phyloP scores from a whole-genome alignment of 78 protist genomes.

The Bigelowiella natans region DNA sequence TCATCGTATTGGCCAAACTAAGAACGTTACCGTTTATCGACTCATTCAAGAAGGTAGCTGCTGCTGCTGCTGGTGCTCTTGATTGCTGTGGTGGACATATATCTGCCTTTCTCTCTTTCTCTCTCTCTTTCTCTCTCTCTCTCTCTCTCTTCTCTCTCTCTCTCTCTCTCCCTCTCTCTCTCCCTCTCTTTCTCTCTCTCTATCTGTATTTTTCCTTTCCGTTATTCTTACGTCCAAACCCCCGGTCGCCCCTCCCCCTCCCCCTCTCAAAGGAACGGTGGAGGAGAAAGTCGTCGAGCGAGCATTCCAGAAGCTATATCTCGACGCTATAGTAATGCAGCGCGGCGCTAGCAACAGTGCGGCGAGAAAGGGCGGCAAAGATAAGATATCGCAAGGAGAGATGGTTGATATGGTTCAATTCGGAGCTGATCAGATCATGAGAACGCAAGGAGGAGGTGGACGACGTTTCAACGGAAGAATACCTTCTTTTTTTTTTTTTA shows the following conservation, averaged over 20 bases:
- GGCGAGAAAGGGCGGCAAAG: not conserved
- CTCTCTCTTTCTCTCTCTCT: no score
- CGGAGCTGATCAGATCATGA: not conserved
- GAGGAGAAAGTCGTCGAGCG: constrained; percentile 90
- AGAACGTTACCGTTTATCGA: constrained; percentile 12
- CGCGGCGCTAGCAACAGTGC: not conserved
- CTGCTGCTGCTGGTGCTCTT: no score
- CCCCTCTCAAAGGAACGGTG: constrained; percentile 56
- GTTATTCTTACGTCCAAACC: no score
- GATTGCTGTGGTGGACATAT: not conserved
- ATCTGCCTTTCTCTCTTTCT: no score
- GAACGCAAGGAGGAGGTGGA: no score
- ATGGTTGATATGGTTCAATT: not conserved
- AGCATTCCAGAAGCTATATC: constrained; percentile 79
- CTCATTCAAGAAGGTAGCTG: not conserved
- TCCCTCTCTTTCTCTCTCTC: not conserved
- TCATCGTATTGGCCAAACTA: constrained; percentile 47
- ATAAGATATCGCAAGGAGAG: not conserved
- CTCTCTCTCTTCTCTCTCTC: no score
- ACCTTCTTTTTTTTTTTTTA: no score
- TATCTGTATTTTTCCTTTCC: not conserved
- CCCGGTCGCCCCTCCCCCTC: no score
- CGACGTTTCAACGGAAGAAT: no score
- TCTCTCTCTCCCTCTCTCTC: not conserved
- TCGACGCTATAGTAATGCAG: constrained; percentile 86